These are phyloP conservation scores for Silene latifolia DNA, from an alignment of 148 eudicot species.

Conservation along the genomic window DNA sequence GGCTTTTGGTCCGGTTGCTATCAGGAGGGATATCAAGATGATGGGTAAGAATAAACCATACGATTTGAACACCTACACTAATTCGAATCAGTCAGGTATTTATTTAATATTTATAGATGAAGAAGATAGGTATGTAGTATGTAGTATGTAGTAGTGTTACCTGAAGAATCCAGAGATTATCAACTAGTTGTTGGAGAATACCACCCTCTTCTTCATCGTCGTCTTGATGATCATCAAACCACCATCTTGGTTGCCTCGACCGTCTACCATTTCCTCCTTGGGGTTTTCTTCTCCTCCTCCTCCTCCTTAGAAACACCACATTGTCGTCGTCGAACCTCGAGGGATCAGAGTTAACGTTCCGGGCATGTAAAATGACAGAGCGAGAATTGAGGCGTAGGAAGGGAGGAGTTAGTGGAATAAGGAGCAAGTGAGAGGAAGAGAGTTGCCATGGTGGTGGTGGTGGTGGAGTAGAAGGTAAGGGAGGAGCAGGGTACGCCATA, in stretches of 20 bases:
- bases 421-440: not conserved
- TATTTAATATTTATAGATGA: no score
- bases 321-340: not conserved
- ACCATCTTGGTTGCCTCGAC: slow-evolving; percentile 15
- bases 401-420: not conserved
- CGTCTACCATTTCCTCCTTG: slow-evolving; percentile 6
- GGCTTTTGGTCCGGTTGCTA: slow-evolving; percentile 78
- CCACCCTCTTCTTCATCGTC: not conserved
- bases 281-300: not conserved
- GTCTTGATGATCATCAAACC: slow-evolving; percentile 14
- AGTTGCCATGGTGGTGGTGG: not conserved
- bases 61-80: slow-evolving; percentile 65
- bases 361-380: slow-evolving; percentile 7
- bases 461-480: not conserved
- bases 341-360: slow-evolving; percentile 4
- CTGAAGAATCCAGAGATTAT: slow-evolving; percentile 25
- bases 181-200: slow-evolving; percentile 14
- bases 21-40: slow-evolving; percentile 52
- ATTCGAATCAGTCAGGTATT: no score
- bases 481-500: not conserved
- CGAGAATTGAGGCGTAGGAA: not conserved
- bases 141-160: no score
- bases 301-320: not conserved
- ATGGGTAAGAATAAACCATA: slow-evolving; percentile 64
- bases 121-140: no score